Percentiles rank a stretch among this genome's conserved stretches.
Evolutionary conservation across 2,329 filamentous ascomycete species (phyloP).

Genomic region (Trichoderma brevicompactum): DNA sequence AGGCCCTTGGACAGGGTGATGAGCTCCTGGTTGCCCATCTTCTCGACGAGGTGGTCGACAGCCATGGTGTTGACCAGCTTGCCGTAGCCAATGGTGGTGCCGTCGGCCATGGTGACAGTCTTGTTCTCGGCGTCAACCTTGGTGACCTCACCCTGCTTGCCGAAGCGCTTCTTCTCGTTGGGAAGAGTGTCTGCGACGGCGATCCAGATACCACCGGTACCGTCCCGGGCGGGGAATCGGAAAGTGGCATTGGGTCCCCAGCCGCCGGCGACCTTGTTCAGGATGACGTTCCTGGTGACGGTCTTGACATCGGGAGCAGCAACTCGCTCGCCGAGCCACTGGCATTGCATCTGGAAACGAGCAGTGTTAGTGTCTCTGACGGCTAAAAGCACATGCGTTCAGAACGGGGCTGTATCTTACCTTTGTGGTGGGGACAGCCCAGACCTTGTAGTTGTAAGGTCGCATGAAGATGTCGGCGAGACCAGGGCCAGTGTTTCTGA

Average conservation of each 20-base stretch:
- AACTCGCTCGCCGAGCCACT: constrained; percentile 98
- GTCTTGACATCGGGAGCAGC: constrained; percentile 94
- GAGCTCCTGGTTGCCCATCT: constrained; percentile 86
- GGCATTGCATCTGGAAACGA: constrained; percentile 86
- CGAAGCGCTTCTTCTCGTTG: constrained; percentile 88
- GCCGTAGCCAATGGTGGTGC: constrained; percentile 86
- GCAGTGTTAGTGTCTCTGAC: neutral
- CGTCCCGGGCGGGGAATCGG: constrained; percentile 93
- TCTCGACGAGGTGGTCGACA: constrained; percentile 83
- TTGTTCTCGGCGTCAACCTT: constrained; percentile 88
- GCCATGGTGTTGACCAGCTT: constrained; percentile 97
- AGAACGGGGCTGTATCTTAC: constrained; percentile 52
- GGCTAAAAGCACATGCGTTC: neutral
- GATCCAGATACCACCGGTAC: constrained; percentile 99
- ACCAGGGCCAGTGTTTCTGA: constrained; percentile 86
- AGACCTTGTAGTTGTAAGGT: constrained; percentile 99
- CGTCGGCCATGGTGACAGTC: constrained; percentile 79
- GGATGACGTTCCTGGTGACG: constrained; percentile 90
- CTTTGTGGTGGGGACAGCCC: constrained; percentile 97
- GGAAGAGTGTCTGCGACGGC: constrained; percentile 92
- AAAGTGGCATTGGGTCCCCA: constrained; percentile 99
- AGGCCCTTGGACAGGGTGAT: constrained; percentile 83
- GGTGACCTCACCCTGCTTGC: constrained; percentile 79
- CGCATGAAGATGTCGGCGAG: constrained; percentile 97
- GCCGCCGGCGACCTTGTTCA: constrained; percentile 93